These are phyloP conservation scores for Tetrapyrgos nigripes DNA, from an alignment of 1,284 basidiomycete species.

Conservation along the genomic window DNA sequence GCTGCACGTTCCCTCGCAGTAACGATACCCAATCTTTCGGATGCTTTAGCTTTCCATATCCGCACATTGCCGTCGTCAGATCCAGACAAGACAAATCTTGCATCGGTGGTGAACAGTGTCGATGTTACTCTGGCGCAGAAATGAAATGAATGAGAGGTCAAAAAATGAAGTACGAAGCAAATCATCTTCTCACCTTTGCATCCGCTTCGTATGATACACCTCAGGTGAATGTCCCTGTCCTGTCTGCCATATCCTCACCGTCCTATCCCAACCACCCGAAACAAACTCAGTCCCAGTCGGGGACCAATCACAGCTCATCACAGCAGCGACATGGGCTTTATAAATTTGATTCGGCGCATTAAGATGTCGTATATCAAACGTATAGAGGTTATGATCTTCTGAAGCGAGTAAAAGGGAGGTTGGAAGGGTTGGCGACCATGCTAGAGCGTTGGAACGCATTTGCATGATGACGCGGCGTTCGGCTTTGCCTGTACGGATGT, in stretches of 20 bases:
- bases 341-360: constrained; percentile 90
- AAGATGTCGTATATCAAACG: constrained; percentile 94
- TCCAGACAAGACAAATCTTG: constrained; percentile 92
- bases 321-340: constrained; percentile 96
- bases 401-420: constrained; percentile 92
- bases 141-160: constrained; percentile 28
- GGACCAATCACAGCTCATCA: constrained; percentile 93
- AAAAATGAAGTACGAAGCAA: constrained; percentile 1
- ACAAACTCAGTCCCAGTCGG: constrained; percentile 98
- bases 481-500: constrained; percentile 95
- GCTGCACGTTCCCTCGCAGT: constrained; percentile 92
- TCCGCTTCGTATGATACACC: constrained; percentile 98
- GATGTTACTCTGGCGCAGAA: constrained; percentile 62
- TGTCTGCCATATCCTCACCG: constrained; percentile 92
- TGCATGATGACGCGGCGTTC: constrained; percentile 92
- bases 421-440: constrained; percentile 97
- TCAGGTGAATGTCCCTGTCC: constrained; percentile 86
- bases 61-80: constrained; percentile 98
- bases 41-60: constrained; percentile 95
- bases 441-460: constrained; percentile 88
- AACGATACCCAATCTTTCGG: constrained; percentile 91
- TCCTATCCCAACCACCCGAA: constrained; percentile 96
- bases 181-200: constrained; percentile 95
- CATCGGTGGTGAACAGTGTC: constrained; percentile 86
- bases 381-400: constrained; percentile 98